These are phyloP conservation scores for Penicillium sp. DNA, from an alignment of 2,329 filamentous ascomycete species.

Conservation along the genomic window DNA sequence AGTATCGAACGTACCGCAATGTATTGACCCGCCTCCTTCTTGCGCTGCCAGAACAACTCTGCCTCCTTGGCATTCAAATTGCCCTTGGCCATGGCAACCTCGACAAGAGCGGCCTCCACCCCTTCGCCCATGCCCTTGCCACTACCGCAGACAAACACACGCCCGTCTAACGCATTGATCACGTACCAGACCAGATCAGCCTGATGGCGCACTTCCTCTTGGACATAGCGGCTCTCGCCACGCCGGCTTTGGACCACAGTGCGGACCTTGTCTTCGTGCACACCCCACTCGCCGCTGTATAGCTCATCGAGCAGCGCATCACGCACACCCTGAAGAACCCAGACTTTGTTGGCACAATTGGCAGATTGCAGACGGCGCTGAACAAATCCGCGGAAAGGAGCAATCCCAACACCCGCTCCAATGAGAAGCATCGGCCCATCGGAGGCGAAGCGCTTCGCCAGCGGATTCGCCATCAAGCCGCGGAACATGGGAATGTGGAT, in stretches of 20 bases:
- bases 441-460: conserved; percentile 86
- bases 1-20: conserved; percentile 65
- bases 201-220: conserved; percentile 89
- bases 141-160: conserved; percentile 94
- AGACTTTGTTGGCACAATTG: conserved; percentile 97
- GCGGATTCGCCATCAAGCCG: conserved; percentile 93
- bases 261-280: conserved; percentile 84
- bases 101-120: conserved; percentile 81
- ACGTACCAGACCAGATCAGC: conserved; percentile 98
- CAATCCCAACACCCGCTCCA: conserved; percentile 93
- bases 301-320: conserved; percentile 94
- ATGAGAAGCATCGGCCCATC: conserved; percentile 98
- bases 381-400: conserved; percentile 96
- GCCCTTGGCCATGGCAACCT: conserved; percentile 91
- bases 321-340: conserved; percentile 92
- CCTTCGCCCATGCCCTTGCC: conserved; percentile 97
- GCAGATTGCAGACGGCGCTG: conserved; percentile 90
- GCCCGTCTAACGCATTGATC: conserved; percentile 91
- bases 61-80: conserved; percentile 82
- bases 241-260: conserved; percentile 74
- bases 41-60: conserved; percentile 82
- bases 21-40: conserved; percentile 92
- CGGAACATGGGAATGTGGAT: conserved; percentile 95
- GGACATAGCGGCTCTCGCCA: conserved; percentile 86
- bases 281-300: conserved; percentile 94